A percentile compares a stretch with the other conserved stretches of the same genome.
These are phyloP conservation scores for Sporobolomyces pararoseus DNA, from an alignment of 768 basidiomycete species.

Conservation along the genomic window DNA sequence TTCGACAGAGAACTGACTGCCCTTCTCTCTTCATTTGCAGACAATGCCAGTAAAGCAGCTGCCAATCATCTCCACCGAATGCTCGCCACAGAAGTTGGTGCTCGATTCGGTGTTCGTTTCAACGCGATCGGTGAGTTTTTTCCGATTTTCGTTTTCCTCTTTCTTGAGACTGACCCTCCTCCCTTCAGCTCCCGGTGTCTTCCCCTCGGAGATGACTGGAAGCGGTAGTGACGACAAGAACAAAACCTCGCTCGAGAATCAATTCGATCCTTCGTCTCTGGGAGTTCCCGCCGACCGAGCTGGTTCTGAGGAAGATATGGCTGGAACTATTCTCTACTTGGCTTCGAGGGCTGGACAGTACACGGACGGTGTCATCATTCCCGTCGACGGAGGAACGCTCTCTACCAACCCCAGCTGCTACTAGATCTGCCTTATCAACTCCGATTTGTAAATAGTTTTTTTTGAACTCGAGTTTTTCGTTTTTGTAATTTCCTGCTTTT, in stretches of 20 bases:
- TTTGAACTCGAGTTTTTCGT: no score
- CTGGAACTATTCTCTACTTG: slow-evolving; percentile 66
- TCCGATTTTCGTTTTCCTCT: no score
- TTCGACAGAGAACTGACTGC: no score
- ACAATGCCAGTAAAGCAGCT: slow-evolving; percentile 29
- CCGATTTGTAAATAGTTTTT: slow-evolving; percentile 7
- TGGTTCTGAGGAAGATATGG: slow-evolving; percentile 31
- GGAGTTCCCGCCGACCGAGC: slow-evolving; percentile 5
- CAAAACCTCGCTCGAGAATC: slow-evolving; percentile 18
- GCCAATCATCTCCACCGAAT: slow-evolving; percentile 28
- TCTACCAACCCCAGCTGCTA: slow-evolving; percentile 16
- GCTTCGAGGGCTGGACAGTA: slow-evolving; percentile 19
- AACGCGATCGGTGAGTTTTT: slow-evolving; percentile 3
- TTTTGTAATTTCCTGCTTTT: no score
- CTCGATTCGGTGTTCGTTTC: slow-evolving; percentile 7
- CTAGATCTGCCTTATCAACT: background rate
- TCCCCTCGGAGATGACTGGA: slow-evolving; percentile 21
- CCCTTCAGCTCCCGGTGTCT: slow-evolving; percentile 15
- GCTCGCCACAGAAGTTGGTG: slow-evolving; percentile 17
- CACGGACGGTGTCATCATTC: slow-evolving; percentile 69
- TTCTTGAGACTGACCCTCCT: background rate
- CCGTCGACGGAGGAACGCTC: slow-evolving; percentile 85
- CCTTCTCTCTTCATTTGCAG: background rate
- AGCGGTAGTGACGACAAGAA: slow-evolving; percentile 19
- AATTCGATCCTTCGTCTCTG: slow-evolving; percentile 29